Evolutionary conservation across 1,139 yeast species (phyloP).

Genomic region (Saccharomyces uvarum): DNA sequence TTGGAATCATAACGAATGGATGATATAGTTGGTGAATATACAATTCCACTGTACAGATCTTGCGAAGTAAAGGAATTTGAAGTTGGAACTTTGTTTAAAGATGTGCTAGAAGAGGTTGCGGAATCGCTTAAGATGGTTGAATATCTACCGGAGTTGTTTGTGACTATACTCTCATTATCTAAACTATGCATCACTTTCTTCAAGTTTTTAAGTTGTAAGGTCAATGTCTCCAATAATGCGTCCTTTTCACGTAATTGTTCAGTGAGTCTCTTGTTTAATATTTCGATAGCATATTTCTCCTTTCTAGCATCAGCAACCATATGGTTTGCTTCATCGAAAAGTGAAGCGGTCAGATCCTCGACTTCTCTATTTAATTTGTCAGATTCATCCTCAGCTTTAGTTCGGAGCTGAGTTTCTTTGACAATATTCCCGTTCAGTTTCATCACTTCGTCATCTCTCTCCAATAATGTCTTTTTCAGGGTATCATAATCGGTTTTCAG

Average conservation of each 20-base stretch:
- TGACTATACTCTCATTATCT: conserved; percentile 32
- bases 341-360: conserved; percentile 66
- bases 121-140: conserved; percentile 15
- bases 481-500: conserved; percentile 18
- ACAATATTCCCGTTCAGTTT: conserved; percentile 31
- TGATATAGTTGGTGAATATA: conserved; percentile 49
- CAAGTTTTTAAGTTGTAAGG: conserved; percentile 61
- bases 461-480: conserved; percentile 31
- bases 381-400: conserved; percentile 52
- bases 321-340: conserved; percentile 72
- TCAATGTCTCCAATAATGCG: conserved; percentile 54
- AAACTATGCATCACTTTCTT: conserved; percentile 49
- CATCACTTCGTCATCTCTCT: conserved; percentile 34
- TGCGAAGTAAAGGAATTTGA: conserved; percentile 9
- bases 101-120: conserved; percentile 15
- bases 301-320: conserved; percentile 70
- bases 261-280: conserved; percentile 44
- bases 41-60: conserved; percentile 14
- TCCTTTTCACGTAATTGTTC: conserved; percentile 71
- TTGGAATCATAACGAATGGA: conserved; percentile 54
- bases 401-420: conserved; percentile 36
- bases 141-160: conserved; percentile 10
- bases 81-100: conserved; percentile 15
- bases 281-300: conserved; percentile 47
- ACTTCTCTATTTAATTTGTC: conserved; percentile 58